These are phyloP conservation scores for Cryptosporidium parvum DNA, from an alignment of 169 alveolate genomes.

Conservation along the genomic window DNA sequence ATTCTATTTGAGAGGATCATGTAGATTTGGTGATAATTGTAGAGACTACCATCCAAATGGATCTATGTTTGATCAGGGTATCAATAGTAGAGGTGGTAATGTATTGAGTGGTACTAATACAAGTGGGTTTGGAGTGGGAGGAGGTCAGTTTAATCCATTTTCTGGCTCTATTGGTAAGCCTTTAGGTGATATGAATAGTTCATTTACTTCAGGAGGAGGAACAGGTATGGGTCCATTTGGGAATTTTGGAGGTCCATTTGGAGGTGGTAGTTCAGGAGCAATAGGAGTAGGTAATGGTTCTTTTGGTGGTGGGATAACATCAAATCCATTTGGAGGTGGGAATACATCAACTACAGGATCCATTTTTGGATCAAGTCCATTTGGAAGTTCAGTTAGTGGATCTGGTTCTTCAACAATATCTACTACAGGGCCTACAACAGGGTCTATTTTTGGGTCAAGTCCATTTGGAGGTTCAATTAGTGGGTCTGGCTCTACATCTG, in stretches of 20 bases:
- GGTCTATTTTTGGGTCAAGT: not conserved
- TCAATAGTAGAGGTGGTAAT: not conserved
- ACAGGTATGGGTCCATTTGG: not conserved
- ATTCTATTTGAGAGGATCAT: constrained; percentile 71
- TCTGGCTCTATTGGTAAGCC: not conserved
- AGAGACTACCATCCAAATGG: constrained; percentile 71
- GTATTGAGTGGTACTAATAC: not conserved
- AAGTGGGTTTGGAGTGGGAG: not conserved
- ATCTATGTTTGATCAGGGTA: constrained; percentile 3
- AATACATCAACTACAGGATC: not conserved
- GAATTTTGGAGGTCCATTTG: constrained; percentile 3
- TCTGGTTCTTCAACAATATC: not conserved
- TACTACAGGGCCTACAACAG: not conserved
- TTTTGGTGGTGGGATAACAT: not conserved
- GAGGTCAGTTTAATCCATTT: constrained; percentile 5
- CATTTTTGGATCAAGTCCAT: not conserved
- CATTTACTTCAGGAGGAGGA: not conserved
- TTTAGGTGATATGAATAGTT: not conserved
- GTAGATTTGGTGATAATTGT: constrained; percentile 67
- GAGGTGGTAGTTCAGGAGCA: not conserved
- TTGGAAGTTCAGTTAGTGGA: not conserved
- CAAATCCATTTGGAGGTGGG: constrained; percentile 1
- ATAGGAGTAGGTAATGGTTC: not conserved
- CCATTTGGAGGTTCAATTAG: not conserved
- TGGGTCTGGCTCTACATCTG: not conserved